A percentile compares a stretch with the other conserved stretches of the same genome.
Evolutionary conservation across 345 rosid species (phyloP).

Genomic region (Cochlearia excelsa): DNA sequence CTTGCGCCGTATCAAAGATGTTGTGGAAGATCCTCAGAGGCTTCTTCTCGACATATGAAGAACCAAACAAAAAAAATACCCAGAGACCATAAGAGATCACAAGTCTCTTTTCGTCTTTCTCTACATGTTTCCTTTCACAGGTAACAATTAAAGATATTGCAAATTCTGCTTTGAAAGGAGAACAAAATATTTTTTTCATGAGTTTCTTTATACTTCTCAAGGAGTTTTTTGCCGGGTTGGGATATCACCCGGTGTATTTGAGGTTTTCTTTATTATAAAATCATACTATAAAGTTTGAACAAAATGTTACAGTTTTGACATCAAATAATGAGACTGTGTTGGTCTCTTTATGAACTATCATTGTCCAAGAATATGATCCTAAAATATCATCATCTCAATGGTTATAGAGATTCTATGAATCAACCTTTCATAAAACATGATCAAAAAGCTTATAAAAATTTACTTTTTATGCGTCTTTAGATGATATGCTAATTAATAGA

Average conservation of each 20-base stretch:
- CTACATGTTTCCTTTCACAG: slow-evolving; percentile 27
- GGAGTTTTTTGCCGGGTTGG: neutral
- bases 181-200: too few species aligned
- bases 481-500: too few species aligned
- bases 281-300: neutral
- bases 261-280: neutral
- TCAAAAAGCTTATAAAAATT: too few species aligned
- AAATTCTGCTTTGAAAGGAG: slow-evolving; percentile 8
- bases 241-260: too few species aligned
- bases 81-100: neutral
- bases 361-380: too few species aligned
- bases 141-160: slow-evolving; percentile 20
- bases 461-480: too few species aligned
- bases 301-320: neutral
- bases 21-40: slow-evolving; percentile 83
- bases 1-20: slow-evolving; percentile 86
- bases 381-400: too few species aligned
- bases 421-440: too few species aligned
- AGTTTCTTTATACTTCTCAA: too few species aligned
- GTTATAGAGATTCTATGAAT: too few species aligned
- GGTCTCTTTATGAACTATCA: too few species aligned
- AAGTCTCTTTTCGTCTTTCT: slow-evolving; percentile 10
- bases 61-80: neutral
- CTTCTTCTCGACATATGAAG: slow-evolving; percentile 65
- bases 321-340: neutral